Evolutionary conservation across 73 alveolate genomes (phyloP).

Genomic region (Paramecium sexaurelia): DNA sequence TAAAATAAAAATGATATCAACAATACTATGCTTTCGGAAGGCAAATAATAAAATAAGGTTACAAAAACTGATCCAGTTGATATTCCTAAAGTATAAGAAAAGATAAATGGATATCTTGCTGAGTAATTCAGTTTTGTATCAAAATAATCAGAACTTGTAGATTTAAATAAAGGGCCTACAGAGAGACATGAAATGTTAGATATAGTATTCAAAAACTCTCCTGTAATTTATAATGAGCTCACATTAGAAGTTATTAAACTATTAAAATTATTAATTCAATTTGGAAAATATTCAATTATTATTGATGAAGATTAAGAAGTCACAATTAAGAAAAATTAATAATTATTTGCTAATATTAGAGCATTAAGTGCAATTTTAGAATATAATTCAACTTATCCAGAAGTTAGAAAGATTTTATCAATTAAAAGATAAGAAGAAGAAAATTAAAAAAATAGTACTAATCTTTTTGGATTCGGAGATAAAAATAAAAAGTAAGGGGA

Average conservation of each 20-base stretch:
- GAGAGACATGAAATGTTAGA: background rate
- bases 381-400: constrained; percentile 62
- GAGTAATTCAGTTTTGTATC: background rate
- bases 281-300: constrained; percentile 62
- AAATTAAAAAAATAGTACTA: background rate
- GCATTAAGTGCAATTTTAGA: constrained; percentile 41
- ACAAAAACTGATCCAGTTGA: constrained; percentile 58
- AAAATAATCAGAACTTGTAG: background rate
- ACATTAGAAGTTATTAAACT: constrained; percentile 54
- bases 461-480: constrained; percentile 30
- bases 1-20: background rate
- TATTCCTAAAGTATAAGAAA: constrained; percentile 49
- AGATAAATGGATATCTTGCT: constrained; percentile 31
- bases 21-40: constrained; percentile 45
- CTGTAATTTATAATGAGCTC: constrained; percentile 45
- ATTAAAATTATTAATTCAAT: constrained; percentile 19
- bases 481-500: constrained; percentile 39
- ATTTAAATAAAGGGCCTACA: constrained; percentile 12
- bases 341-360: constrained; percentile 33
- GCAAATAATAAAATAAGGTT: background rate
- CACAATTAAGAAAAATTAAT: background rate
- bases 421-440: constrained; percentile 53
- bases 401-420: constrained; percentile 52
- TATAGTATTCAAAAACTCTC: background rate
- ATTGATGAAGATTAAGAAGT: background rate